Percentiles rank a stretch among this genome's conserved stretches.
Evolutionary conservation across 2,329 filamentous ascomycete species (phyloP).

Genomic region (Ascochyta lentis): DNA sequence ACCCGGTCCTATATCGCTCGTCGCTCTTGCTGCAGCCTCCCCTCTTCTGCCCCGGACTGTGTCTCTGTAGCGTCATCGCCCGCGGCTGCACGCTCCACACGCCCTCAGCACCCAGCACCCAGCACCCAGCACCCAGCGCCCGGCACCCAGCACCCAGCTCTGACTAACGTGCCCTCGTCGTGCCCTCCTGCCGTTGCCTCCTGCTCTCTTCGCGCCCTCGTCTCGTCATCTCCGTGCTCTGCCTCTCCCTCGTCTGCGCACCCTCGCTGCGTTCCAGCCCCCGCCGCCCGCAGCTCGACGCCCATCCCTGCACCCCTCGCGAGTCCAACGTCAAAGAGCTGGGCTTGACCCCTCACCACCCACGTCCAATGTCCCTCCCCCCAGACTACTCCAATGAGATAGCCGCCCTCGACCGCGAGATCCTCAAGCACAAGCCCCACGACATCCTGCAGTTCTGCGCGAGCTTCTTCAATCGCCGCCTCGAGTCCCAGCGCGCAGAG

Average conservation of each 20-base stretch:
- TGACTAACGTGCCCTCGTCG: conserved; percentile 3
- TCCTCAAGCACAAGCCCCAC: conserved; percentile 63
- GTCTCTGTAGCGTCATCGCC: conserved; percentile 22
- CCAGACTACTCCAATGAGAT: conserved; percentile 63
- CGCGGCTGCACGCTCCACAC: conserved; percentile 21
- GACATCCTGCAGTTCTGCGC: conserved; percentile 75
- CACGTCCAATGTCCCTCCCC: conserved; percentile 49
- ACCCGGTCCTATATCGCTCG: conserved; percentile 16
- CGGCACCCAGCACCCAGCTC: background rate
- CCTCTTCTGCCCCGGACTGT: conserved; percentile 27
- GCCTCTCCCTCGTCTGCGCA: conserved; percentile 18
- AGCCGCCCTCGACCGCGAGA: conserved; percentile 67
- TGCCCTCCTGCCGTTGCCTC: conserved; percentile 4
- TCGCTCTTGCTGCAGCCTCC: conserved; percentile 25
- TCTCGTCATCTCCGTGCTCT: conserved; percentile 5
- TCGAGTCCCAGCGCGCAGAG: conserved; percentile 69
- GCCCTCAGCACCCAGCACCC: conserved; percentile 5
- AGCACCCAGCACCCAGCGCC: too few species aligned
- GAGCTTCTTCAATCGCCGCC: conserved; percentile 70
- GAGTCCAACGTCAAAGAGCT: conserved; percentile 48
- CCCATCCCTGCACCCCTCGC: conserved; percentile 46
- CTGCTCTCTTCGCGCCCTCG: conserved; percentile 5
- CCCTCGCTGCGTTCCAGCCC: conserved; percentile 36
- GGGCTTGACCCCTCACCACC: conserved; percentile 45
- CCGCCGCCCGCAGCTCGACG: conserved; percentile 36